A percentile compares a stretch with the other conserved stretches of the same genome.
Conservation (phyloP, 2,329 filamentous ascomycete genomes). For the Cladosporium oxysporum region DNA sequence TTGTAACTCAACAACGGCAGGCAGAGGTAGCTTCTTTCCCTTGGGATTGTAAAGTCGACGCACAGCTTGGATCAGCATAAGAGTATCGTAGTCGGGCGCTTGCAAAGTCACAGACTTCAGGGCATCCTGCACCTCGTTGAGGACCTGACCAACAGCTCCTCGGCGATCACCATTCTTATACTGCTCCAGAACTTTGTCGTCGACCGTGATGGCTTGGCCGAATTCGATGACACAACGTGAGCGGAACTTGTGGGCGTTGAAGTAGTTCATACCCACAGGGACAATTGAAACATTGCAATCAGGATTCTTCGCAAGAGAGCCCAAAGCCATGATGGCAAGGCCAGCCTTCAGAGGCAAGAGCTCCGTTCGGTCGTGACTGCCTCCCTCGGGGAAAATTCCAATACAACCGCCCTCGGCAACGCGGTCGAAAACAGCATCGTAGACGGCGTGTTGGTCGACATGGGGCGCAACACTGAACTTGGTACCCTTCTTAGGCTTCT, state of each 20-base stretch:
- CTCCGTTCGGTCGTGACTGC: conserved; percentile 91
- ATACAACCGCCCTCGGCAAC: conserved; percentile 83
- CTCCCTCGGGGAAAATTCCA: conserved; percentile 95
- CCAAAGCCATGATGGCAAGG: conserved; percentile 96
- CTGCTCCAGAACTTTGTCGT: conserved; percentile 76
- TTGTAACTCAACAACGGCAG: conserved; percentile 92
- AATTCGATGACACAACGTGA: conserved; percentile 96
- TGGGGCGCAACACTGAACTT: conserved; percentile 88
- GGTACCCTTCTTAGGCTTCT: conserved; percentile 68
- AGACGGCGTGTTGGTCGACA: conserved; percentile 90
- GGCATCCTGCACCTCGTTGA: conserved; percentile 84
- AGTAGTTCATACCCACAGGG: conserved; percentile 98
- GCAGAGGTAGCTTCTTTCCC: conserved; percentile 87
- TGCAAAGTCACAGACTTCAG: conserved; percentile 88
- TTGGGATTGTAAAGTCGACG: conserved; percentile 91
- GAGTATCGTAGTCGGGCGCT: conserved; percentile 89
- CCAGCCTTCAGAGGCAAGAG: conserved; percentile 91
- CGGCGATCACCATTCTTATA: conserved; percentile 82
- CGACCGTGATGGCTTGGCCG: conserved; percentile 83
- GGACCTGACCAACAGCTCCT: conserved; percentile 80
- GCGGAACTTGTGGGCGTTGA: conserved; percentile 97
- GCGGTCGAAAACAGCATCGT: conserved; percentile 86
- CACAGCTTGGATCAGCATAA: conserved; percentile 95
- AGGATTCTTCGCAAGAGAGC: conserved; percentile 80
- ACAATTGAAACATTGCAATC: conserved; percentile 91